Conservation (phyloP, 169 alveolate species). For the Ichthyophthirius multifiliis region DNA sequence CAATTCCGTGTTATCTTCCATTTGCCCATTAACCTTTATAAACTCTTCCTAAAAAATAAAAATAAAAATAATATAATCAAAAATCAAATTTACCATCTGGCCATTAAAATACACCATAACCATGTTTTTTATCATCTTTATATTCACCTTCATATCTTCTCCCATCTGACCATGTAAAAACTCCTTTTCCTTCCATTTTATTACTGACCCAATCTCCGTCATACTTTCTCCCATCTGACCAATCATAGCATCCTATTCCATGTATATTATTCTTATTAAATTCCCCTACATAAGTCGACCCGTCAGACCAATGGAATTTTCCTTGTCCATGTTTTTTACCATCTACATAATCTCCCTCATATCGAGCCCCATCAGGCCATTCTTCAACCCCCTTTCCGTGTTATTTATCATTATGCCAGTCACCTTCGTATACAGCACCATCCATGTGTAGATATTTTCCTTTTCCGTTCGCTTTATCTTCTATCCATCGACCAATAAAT, state of each 20-base stretch:
- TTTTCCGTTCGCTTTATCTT: conserved; percentile 54
- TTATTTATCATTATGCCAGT: conserved; percentile 48
- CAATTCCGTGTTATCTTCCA: conserved; percentile 68
- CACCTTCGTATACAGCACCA: conserved; percentile 48
- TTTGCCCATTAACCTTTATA: conserved; percentile 65
- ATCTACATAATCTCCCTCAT: conserved; percentile 49
- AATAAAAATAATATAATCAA: neutral
- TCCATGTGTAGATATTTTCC: conserved; percentile 46
- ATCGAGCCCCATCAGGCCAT: conserved; percentile 57
- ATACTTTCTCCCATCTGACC: conserved; percentile 54
- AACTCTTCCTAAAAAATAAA: neutral
- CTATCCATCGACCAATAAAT: conserved; percentile 38
- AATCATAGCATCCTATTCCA: conserved; percentile 47
- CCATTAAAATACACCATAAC: conserved; percentile 54
- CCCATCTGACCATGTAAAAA: conserved; percentile 43
- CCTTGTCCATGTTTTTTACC: conserved; percentile 63
- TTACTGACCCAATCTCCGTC: conserved; percentile 50
- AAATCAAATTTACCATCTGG: conserved; percentile 31
- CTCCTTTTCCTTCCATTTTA: conserved; percentile 66
- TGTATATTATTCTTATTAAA: conserved; percentile 47
- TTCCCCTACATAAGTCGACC: conserved; percentile 56
- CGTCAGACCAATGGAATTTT: conserved; percentile 60
- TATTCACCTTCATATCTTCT: conserved; percentile 44
- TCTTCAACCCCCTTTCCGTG: conserved; percentile 49
- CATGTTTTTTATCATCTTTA: conserved; percentile 46